Conservation (phyloP, 768 basidiomycete genomes). For the Amanita molliuscula region DNA sequence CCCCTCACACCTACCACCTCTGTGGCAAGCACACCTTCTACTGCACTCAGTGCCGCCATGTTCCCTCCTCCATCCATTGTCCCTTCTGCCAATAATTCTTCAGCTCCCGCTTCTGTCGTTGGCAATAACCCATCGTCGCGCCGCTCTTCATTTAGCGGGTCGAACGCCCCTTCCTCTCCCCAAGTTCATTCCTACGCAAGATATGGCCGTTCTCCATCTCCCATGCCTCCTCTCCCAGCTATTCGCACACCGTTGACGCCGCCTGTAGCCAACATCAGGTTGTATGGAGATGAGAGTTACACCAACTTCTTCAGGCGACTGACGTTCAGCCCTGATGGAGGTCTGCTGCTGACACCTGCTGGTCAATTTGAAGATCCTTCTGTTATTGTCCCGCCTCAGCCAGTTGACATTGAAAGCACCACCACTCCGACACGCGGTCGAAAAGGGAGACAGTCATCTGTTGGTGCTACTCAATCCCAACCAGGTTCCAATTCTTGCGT, state of each 20-base stretch:
- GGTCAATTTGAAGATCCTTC: conserved; percentile 95
- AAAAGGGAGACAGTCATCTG: conserved; percentile 31
- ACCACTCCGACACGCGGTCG: conserved; percentile 47
- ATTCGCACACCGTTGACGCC: conserved; percentile 65
- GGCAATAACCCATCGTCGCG: conserved; percentile 40
- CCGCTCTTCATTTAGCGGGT: conserved; percentile 72
- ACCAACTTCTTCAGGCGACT: conserved; percentile 94
- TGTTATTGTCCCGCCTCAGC: conserved; percentile 24
- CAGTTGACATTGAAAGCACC: conserved; percentile 26
- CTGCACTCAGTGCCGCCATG: conserved; percentile 24
- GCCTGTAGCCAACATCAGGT: conserved; percentile 53
- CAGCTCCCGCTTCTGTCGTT: conserved; percentile 17
- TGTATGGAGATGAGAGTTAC: conserved; percentile 93
- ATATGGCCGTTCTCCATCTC: conserved; percentile 78
- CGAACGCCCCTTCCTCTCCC: conserved; percentile 72
- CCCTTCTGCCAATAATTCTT: conserved; percentile 3
- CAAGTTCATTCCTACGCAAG: conserved; percentile 36
- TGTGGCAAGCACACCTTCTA: conserved; percentile 55
- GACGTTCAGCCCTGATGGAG: conserved; percentile 92
- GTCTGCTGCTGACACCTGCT: conserved; percentile 86
- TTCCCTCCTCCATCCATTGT: conserved; percentile 49
- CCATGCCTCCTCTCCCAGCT: conserved; percentile 89
- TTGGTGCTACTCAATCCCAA: conserved; percentile 23
- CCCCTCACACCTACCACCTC: conserved; percentile 61
- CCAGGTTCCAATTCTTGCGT: conserved; percentile 53